These are phyloP conservation scores for Olyra latifolia DNA, from an alignment of 176 grass and related monocot genomes.

Conservation along the genomic window DNA sequence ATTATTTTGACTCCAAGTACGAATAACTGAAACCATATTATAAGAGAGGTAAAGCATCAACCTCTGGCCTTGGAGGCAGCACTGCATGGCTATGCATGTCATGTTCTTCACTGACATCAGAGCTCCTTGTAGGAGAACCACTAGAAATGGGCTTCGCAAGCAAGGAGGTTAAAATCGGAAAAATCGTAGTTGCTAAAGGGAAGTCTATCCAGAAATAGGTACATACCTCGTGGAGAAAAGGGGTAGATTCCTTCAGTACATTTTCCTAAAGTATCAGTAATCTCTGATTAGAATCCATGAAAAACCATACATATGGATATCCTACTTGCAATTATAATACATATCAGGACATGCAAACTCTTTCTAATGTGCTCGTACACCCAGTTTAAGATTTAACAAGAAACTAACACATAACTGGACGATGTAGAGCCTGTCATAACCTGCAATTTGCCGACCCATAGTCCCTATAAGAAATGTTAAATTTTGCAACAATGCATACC, in stretches of 20 bases:
- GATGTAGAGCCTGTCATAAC: neutral
- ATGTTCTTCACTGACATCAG: constrained; percentile 27
- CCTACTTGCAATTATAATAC: neutral
- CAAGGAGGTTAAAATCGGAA: constrained; percentile 27
- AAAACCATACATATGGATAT: neutral
- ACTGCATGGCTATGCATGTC: neutral
- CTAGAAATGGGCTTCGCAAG: constrained; percentile 54
- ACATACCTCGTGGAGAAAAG: constrained; percentile 49
- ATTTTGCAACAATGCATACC: neutral
- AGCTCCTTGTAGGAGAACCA: constrained; percentile 32
- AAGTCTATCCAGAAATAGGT: neutral
- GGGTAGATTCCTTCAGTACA: constrained; percentile 10
- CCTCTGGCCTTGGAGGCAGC: constrained; percentile 35
- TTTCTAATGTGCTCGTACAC: neutral
- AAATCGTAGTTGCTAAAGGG: neutral
- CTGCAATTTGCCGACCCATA: neutral
- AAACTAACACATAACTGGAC: neutral
- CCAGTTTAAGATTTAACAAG: neutral
- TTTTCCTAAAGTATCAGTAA: constrained; percentile 31
- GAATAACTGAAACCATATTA: neutral
- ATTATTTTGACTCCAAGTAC: neutral
- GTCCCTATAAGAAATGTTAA: neutral
- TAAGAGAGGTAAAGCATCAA: constrained; percentile 28
- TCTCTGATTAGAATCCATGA: constrained; percentile 8
- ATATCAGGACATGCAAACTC: neutral